Evolutionary conservation across 2,329 filamentous ascomycete species (phyloP).

Genomic region (Paraconiothyrium brasiliense): DNA sequence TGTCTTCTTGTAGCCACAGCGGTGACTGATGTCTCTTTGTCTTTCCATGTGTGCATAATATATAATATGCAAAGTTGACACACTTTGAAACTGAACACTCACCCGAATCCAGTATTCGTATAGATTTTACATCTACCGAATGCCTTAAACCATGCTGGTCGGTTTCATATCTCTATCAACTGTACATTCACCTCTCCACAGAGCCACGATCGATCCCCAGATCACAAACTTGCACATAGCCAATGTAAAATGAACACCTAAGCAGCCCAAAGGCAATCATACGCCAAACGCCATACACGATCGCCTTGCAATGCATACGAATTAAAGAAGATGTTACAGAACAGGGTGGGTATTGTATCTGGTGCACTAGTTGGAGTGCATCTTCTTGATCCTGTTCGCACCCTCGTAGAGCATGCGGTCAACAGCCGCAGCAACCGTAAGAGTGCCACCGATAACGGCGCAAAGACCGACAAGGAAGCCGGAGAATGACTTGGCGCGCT

Average conservation of each 20-base stretch:
- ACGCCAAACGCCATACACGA: constrained; percentile 12
- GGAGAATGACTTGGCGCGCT: constrained; percentile 85
- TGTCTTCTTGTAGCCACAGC: no score
- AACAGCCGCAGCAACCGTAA: constrained; percentile 93
- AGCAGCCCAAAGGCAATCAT: constrained; percentile 2
- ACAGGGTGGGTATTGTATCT: not conserved
- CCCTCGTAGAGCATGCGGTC: constrained; percentile 94
- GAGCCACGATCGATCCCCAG: not conserved
- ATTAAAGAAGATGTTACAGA: constrained; percentile 1
- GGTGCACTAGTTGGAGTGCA: constrained; percentile 67
- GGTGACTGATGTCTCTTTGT: no score
- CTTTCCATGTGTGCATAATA: no score
- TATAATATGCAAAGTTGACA: no score
- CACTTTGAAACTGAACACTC: not conserved
- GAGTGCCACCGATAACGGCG: constrained; percentile 90
- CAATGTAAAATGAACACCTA: not conserved
- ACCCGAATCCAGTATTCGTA: not conserved
- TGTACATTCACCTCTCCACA: not conserved
- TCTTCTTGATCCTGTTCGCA: constrained; percentile 82
- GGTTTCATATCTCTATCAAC: not conserved
- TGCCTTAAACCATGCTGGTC: not conserved
- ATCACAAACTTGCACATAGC: not conserved
- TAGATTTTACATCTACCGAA: not conserved
- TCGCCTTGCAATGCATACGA: constrained; percentile 13
- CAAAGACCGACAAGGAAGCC: constrained; percentile 94